These are phyloP conservation scores for Pholiota conissans DNA, from an alignment of 768 basidiomycete genomes.

Conservation along the genomic window DNA sequence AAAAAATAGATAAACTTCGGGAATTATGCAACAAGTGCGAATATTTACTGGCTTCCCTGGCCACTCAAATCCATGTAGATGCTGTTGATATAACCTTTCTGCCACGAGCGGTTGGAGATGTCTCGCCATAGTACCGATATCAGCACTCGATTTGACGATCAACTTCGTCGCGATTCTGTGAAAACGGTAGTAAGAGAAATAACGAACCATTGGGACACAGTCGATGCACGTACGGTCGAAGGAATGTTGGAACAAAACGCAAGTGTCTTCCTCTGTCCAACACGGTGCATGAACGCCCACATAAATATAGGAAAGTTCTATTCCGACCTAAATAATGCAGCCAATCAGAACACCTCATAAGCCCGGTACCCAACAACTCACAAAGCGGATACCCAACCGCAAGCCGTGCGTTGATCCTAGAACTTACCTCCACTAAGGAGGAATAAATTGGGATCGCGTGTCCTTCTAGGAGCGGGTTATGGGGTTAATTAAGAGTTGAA, in stretches of 20 bases:
- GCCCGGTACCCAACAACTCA: conserved; percentile 26
- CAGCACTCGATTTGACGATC: conserved; percentile 20
- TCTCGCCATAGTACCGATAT: conserved; percentile 22
- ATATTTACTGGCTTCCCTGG: conserved; percentile 30
- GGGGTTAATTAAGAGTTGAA: background rate
- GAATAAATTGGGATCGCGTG: conserved; percentile 24
- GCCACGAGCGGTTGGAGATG: conserved; percentile 27
- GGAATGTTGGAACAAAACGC: conserved; percentile 37
- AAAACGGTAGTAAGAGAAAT: background rate
- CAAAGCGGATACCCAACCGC: conserved; percentile 49
- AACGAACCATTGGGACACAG: background rate
- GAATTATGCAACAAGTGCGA: background rate
- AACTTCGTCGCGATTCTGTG: conserved; percentile 24
- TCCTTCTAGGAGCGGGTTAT: conserved; percentile 32
- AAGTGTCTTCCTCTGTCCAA: conserved; percentile 35
- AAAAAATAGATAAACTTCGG: background rate
- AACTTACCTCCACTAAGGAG: conserved; percentile 31
- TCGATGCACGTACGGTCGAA: conserved; percentile 42
- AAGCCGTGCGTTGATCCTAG: conserved; percentile 38
- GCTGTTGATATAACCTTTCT: conserved; percentile 27
- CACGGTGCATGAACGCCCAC: conserved; percentile 33
- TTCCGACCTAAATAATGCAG: conserved; percentile 43
- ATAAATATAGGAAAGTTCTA: conserved; percentile 37
- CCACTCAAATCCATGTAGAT: conserved; percentile 34
- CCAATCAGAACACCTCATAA: conserved; percentile 35